Conservation (phyloP, 495 filamentous ascomycete species). For the Massariosphaeria phaeospora region DNA sequence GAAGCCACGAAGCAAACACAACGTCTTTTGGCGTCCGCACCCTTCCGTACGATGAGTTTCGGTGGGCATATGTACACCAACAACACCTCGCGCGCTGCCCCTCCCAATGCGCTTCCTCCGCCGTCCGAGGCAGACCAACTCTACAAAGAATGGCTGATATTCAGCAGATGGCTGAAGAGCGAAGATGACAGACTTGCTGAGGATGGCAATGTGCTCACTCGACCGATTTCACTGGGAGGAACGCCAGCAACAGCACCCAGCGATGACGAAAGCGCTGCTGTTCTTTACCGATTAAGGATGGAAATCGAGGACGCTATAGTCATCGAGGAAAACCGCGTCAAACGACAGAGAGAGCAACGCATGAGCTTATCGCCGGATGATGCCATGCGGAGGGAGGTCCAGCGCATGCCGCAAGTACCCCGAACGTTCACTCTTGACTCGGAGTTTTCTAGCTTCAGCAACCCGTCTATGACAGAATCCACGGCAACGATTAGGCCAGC, state of each 20-base stretch:
- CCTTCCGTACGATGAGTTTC: conserved; percentile 21
- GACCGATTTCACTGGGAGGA: conserved; percentile 14
- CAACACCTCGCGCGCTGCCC: conserved; percentile 4
- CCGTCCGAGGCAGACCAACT: conserved; percentile 24
- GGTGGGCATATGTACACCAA: conserved; percentile 22
- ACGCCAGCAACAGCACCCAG: conserved; percentile 1
- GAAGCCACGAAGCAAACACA: conserved; percentile 27
- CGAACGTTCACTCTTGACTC: conserved; percentile 18
- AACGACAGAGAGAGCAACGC: conserved; percentile 13
- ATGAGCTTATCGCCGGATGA: conserved; percentile 20
- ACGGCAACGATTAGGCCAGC: conserved; percentile 5
- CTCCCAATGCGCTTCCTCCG: conserved; percentile 8
- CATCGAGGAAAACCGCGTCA: conserved; percentile 24
- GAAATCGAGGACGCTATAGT: conserved; percentile 23
- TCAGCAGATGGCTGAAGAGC: conserved; percentile 17
- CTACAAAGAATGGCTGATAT: conserved; percentile 23
- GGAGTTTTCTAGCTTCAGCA: conserved; percentile 10
- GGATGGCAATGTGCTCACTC: background rate
- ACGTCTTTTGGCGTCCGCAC: conserved; percentile 17
- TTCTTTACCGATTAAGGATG: conserved; percentile 17
- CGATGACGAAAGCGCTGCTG: conserved; percentile 15
- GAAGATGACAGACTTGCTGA: conserved; percentile 17
- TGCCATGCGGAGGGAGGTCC: conserved; percentile 17
- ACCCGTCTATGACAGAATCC: conserved; percentile 1
- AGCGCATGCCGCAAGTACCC: conserved; percentile 12